phyloP scores from a whole-genome alignment of 306 rosid genomes.

The Cyclanthera cordifolia region DNA sequence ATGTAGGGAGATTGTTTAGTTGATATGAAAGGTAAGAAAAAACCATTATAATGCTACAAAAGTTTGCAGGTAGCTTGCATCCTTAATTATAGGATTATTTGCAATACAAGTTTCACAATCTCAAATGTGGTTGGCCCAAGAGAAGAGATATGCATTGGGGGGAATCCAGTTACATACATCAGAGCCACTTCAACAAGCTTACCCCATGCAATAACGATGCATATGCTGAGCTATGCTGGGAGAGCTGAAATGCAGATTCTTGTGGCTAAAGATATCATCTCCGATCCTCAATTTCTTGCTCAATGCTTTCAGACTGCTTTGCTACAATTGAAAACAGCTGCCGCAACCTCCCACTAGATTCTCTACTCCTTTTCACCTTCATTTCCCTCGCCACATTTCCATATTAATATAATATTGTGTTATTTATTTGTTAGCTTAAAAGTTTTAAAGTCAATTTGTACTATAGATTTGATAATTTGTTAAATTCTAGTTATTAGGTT shows the following conservation, averaged over 20 bases:
- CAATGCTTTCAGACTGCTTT: slow-evolving; percentile 78
- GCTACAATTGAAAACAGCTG: slow-evolving; percentile 57
- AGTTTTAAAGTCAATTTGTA: too few relatives aligned
- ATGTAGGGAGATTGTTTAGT: too few relatives aligned
- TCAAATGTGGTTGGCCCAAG: slow-evolving; percentile 79
- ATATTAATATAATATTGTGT: too few relatives aligned
- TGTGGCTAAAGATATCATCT: slow-evolving; percentile 83
- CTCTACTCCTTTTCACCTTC: background rate
- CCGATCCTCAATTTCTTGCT: slow-evolving; percentile 71
- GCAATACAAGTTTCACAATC: slow-evolving; percentile 69
- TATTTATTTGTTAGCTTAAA: too few relatives aligned
- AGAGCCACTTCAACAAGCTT: slow-evolving; percentile 60
- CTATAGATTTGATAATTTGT: too few relatives aligned
- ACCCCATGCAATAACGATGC: slow-evolving; percentile 74
- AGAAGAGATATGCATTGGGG: slow-evolving; percentile 51
- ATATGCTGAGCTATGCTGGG: slow-evolving; percentile 83
- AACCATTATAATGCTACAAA: too few relatives aligned
- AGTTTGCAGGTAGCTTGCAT: slow-evolving; percentile 43
- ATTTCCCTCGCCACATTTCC: background rate
- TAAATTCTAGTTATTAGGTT: too few relatives aligned
- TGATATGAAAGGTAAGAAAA: too few relatives aligned
- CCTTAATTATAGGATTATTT: slow-evolving; percentile 59
- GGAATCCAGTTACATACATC: slow-evolving; percentile 56
- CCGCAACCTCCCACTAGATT: background rate
- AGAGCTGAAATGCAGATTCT: slow-evolving; percentile 80